Evolutionary conservation across 2,329 filamentous ascomycete genomes (phyloP).

Genomic region (Fusarium xyrophilum): DNA sequence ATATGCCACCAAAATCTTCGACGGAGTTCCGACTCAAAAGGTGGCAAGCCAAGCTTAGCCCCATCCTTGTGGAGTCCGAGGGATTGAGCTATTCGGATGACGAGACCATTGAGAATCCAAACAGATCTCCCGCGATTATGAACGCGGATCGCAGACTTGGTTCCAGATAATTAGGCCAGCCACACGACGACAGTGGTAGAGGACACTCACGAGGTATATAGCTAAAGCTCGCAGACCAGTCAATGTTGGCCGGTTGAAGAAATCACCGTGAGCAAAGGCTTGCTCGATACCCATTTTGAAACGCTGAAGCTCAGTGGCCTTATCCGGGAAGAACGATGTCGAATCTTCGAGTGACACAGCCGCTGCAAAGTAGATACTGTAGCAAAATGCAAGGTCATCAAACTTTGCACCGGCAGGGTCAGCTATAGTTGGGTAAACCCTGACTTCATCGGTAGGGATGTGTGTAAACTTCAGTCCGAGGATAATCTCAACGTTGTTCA

Average conservation of each 20-base stretch:
- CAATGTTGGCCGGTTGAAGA: background rate
- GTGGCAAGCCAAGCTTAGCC: background rate
- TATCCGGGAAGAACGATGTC: background rate
- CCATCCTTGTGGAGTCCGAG: background rate
- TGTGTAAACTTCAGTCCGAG: background rate
- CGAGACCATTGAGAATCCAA: slow-evolving; percentile 1
- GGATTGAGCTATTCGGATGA: background rate
- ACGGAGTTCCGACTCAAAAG: background rate
- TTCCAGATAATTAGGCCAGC: background rate
- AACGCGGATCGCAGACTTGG: background rate
- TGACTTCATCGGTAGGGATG: background rate
- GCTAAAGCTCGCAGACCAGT: background rate
- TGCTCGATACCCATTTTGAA: slow-evolving; percentile 3
- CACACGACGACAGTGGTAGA: accelerated
- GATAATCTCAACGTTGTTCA: background rate
- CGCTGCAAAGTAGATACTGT: background rate
- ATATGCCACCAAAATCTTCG: slow-evolving; percentile 15
- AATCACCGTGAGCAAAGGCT: background rate
- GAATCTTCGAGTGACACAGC: background rate
- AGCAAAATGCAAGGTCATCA: slow-evolving; percentile 5
- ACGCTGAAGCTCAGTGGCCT: background rate
- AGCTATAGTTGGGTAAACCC: background rate
- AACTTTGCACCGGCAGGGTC: background rate
- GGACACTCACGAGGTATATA: background rate
- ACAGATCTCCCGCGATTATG: background rate